Evolutionary conservation across 306 rosid species (phyloP).

Genomic region (Heteromeles arbutifolia): DNA sequence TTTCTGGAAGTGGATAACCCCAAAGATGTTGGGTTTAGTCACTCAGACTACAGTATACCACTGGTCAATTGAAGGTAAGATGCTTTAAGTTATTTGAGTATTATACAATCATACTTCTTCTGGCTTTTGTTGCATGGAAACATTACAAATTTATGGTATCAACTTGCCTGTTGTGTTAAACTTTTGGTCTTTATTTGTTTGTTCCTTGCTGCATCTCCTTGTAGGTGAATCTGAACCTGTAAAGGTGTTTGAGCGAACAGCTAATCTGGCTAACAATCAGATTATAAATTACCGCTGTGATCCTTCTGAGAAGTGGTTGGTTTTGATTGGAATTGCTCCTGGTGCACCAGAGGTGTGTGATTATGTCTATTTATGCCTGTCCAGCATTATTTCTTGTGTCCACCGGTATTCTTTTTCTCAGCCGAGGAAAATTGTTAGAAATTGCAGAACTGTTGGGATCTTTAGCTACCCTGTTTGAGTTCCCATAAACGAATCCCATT

Average conservation of each 20-base stretch:
- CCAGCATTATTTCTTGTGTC: not conserved
- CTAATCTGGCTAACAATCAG: constrained; percentile 89
- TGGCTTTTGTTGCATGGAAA: constrained; percentile 5
- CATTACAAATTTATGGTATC: not conserved
- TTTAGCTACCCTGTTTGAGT: not conserved
- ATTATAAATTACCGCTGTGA: constrained; percentile 97
- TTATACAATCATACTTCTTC: constrained; percentile 1
- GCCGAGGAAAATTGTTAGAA: not conserved
- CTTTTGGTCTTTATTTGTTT: not conserved
- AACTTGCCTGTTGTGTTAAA: not conserved
- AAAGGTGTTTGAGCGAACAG: constrained; percentile 92
- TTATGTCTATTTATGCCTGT: constrained; percentile 9
- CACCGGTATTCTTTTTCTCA: not conserved
- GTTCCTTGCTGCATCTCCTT: constrained; percentile 21
- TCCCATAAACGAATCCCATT: not conserved
- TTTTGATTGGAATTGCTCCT: constrained; percentile 97
- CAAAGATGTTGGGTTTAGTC: constrained; percentile 87
- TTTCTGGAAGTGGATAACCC: constrained; percentile 97
- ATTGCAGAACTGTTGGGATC: not conserved
- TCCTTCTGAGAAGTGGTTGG: constrained; percentile 98
- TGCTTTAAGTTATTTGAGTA: constrained; percentile 5
- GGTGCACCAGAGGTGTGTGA: constrained; percentile 89
- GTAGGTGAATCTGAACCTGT: constrained; percentile 94
- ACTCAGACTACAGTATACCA: constrained; percentile 92
- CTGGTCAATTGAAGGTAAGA: constrained; percentile 93